A percentile compares a stretch with the other conserved stretches of the same genome.
Conservation (phyloP, 768 basidiomycete species). For the Phaeolepiota aurea region DNA sequence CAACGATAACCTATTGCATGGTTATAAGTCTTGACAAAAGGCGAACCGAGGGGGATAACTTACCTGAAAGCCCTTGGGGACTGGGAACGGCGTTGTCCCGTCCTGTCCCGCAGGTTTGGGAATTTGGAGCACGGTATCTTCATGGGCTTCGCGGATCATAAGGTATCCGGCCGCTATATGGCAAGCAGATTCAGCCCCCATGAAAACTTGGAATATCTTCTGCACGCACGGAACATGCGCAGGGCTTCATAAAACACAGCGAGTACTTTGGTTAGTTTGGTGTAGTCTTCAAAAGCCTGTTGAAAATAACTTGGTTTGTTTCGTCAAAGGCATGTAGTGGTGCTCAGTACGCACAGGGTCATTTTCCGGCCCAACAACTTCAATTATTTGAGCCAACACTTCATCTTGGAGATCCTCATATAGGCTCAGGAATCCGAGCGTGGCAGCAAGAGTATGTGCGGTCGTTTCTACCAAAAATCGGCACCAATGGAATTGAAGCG, state of each 20-base stretch:
- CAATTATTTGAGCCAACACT: constrained; percentile 27
- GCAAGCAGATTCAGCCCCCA: not conserved
- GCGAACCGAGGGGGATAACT: constrained; percentile 2
- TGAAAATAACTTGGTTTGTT: not conserved
- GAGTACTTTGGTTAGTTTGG: constrained; percentile 31
- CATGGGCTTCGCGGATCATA: constrained; percentile 16
- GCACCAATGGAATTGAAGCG: not conserved
- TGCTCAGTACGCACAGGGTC: constrained; percentile 21
- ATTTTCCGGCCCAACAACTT: constrained; percentile 21
- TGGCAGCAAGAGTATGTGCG: constrained; percentile 32
- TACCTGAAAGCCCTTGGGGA: constrained; percentile 24
- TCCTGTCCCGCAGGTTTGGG: constrained; percentile 17
- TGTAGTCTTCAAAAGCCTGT: constrained; percentile 31
- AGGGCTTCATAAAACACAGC: constrained; percentile 35
- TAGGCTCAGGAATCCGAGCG: constrained; percentile 33
- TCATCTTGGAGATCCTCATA: constrained; percentile 35
- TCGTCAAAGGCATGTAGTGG: not conserved
- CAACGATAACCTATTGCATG: constrained; percentile 25
- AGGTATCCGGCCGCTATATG: constrained; percentile 19
- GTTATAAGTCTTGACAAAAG: not conserved
- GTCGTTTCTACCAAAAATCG: constrained; percentile 27
- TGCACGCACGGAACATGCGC: constrained; percentile 34
- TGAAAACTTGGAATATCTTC: not conserved
- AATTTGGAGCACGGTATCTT: constrained; percentile 17
- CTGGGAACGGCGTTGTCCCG: constrained; percentile 10